Conservation (phyloP, 129 eudicot species). For the Flaveria sonorensis region DNA sequence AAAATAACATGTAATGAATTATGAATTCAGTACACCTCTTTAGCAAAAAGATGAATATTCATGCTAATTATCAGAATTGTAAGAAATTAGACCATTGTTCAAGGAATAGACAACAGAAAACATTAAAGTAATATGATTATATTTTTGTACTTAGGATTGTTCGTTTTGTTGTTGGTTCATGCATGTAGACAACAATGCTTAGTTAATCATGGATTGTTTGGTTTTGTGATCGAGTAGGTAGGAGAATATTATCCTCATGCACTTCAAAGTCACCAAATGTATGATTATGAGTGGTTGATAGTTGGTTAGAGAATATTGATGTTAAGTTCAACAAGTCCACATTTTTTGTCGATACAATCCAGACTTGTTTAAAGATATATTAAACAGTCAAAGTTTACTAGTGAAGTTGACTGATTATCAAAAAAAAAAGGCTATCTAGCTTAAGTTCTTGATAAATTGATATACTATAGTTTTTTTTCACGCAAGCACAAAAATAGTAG, state of each 20-base stretch:
- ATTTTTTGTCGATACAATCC: neutral
- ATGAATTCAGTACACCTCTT: too few species aligned
- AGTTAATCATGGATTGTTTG: constrained; percentile 28
- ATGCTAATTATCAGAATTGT: too few species aligned
- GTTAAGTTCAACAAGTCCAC: constrained; percentile 6
- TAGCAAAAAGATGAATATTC: too few species aligned
- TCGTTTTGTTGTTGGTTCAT: constrained; percentile 33
- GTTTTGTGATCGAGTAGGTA: constrained; percentile 38
- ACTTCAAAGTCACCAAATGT: constrained; percentile 19
- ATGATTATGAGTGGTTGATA: constrained; percentile 27
- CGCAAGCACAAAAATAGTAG: too few species aligned
- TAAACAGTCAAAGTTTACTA: too few species aligned
- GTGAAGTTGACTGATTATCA: too few species aligned
- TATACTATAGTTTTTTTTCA: too few species aligned
- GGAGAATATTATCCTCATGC: constrained; percentile 40
- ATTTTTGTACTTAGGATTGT: constrained; percentile 12
- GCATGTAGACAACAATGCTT: constrained; percentile 20
- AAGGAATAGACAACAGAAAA: constrained; percentile 19
- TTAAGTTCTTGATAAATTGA: too few species aligned
- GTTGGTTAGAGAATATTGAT: constrained; percentile 32
- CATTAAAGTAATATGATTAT: constrained; percentile 23
- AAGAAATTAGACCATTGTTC: constrained; percentile 12
- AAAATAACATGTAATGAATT: too few species aligned
- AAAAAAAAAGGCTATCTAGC: too few species aligned
- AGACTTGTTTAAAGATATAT: too few species aligned